These are phyloP conservation scores for Solanum lycopersicoides DNA, from an alignment of 257 asterid species.

Conservation along the genomic window DNA sequence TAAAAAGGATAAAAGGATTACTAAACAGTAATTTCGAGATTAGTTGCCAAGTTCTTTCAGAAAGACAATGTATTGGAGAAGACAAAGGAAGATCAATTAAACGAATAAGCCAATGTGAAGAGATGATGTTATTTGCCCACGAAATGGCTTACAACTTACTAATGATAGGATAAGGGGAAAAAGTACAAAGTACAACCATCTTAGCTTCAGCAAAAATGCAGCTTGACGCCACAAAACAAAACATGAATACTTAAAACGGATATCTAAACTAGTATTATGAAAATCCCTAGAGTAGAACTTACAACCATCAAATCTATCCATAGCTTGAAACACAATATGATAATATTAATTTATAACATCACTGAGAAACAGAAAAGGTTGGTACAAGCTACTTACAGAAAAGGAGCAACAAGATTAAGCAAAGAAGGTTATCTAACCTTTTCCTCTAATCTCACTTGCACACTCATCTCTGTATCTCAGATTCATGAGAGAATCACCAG, in stretches of 20 bases:
- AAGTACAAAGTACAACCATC: neutral
- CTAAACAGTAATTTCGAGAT: neutral
- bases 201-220: neutral
- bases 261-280: neutral
- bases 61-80: neutral
- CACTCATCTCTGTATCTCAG: constrained; percentile 85
- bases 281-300: neutral
- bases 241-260: neutral
- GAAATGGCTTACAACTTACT: neutral
- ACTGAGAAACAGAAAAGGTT: neutral
- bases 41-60: neutral
- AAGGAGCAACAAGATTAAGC: neutral
- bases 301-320: neutral
- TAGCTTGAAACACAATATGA: neutral
- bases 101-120: neutral
- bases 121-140: neutral
- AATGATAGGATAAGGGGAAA: neutral
- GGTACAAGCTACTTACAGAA: neutral
- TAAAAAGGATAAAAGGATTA: neutral
- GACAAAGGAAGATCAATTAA: neutral
- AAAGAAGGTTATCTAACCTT: constrained; percentile 36
- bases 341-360: neutral
- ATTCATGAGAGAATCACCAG: constrained; percentile 84
- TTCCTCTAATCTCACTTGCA: constrained; percentile 58
- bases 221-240: neutral